Percentiles rank a stretch among this genome's conserved stretches.
Evolutionary conservation across 768 basidiomycete species (phyloP).

Genomic region (Rhizopogon vesiculosus): DNA sequence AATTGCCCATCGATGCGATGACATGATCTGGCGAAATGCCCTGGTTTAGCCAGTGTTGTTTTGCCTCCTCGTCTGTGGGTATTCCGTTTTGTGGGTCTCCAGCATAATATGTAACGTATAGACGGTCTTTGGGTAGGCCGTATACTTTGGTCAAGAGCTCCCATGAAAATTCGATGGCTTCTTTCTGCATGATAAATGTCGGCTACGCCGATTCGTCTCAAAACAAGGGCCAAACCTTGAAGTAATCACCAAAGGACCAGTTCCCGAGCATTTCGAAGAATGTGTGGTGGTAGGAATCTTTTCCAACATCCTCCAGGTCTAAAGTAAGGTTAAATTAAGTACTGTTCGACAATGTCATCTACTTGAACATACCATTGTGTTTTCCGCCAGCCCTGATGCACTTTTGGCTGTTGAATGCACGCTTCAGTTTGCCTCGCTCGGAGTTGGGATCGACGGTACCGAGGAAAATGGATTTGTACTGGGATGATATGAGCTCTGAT

Average conservation of each 20-base stretch:
- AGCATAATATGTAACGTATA: conserved; percentile 98
- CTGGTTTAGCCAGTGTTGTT: conserved; percentile 80
- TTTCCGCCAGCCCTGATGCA: conserved; percentile 99
- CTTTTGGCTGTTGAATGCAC: conserved; percentile 96
- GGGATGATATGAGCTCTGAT: conserved; percentile 11
- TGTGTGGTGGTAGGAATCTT: conserved; percentile 96
- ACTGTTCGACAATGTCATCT: background rate
- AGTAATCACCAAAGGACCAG: conserved; percentile 99
- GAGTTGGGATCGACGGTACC: conserved; percentile 96
- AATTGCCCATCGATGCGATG: conserved; percentile 95
- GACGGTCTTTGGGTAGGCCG: conserved; percentile 79
- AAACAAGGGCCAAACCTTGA: conserved; percentile 64
- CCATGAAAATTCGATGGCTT: conserved; percentile 92
- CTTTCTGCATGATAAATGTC: conserved; percentile 53
- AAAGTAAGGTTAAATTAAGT: conserved; percentile 2
- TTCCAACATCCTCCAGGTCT: conserved; percentile 99
- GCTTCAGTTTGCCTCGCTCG: conserved; percentile 82
- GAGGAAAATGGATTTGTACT: conserved; percentile 98
- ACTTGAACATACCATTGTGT: conserved; percentile 72
- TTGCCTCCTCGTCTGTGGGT: conserved; percentile 85
- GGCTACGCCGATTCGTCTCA: conserved; percentile 1
- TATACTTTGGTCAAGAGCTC: conserved; percentile 89
- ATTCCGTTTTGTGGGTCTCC: conserved; percentile 85
- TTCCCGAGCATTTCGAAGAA: conserved; percentile 99
- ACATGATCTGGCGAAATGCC: conserved; percentile 90